Conservation (phyloP, 2,329 filamentous ascomycete species). For the Dactylella cylindrospora region DNA sequence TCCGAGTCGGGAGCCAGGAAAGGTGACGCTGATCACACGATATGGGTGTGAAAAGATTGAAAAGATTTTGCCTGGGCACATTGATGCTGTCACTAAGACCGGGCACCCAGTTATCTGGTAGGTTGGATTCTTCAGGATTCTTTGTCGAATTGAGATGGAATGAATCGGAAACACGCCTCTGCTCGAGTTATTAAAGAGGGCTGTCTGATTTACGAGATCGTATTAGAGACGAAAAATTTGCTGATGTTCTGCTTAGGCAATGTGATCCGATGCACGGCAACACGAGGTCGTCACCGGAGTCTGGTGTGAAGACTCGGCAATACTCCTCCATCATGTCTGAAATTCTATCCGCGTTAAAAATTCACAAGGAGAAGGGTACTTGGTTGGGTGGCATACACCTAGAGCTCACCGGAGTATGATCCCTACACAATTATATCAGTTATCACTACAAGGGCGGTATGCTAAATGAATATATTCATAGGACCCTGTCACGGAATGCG, state of each 20-base stretch:
- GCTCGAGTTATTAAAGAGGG: too few species aligned
- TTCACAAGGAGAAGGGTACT: slow-evolving; percentile 79
- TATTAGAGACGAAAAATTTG: slow-evolving; percentile 68
- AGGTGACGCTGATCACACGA: slow-evolving; percentile 93
- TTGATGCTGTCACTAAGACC: slow-evolving; percentile 80
- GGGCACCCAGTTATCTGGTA: slow-evolving; percentile 58
- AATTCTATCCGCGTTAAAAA: slow-evolving; percentile 75
- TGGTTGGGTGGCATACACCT: slow-evolving; percentile 93
- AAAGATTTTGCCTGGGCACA: slow-evolving; percentile 76
- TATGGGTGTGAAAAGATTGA: slow-evolving; percentile 81
- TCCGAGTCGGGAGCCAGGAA: slow-evolving; percentile 76
- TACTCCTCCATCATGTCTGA: slow-evolving; percentile 90
- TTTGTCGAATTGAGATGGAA: too few species aligned
- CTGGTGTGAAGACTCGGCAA: slow-evolving; percentile 85
- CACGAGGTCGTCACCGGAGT: slow-evolving; percentile 64
- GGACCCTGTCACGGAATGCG: slow-evolving; percentile 93
- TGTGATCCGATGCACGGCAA: slow-evolving; percentile 98
- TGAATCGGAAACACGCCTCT: too few species aligned
- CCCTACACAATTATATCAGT: neutral
- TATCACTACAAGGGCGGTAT: neutral
- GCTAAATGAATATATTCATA: slow-evolving; percentile 11
- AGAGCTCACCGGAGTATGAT: slow-evolving; percentile 72
- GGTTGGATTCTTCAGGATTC: neutral
- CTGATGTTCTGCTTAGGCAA: slow-evolving; percentile 65
- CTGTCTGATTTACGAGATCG: too few species aligned